These are phyloP conservation scores for Echium plantagineum DNA, from an alignment of 257 asterid genomes.

Conservation along the genomic window DNA sequence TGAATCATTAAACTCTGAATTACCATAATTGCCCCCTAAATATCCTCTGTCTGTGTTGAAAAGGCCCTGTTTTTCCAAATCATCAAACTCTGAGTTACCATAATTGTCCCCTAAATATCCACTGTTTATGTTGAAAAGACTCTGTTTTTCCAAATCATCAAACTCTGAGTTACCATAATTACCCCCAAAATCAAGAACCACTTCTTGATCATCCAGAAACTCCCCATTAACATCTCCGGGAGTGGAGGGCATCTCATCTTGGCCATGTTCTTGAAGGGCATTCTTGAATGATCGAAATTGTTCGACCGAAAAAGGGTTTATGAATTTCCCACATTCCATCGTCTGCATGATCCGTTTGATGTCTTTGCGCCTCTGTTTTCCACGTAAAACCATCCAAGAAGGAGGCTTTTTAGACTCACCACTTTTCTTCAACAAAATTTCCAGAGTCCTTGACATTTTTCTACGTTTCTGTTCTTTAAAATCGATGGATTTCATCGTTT, in stretches of 20 bases:
- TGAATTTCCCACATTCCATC: neutral
- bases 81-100: no score
- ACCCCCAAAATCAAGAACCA: neutral
- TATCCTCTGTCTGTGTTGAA: neutral
- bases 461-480: no score
- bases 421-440: no score
- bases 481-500: no score
- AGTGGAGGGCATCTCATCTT: neutral
- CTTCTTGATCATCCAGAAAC: neutral
- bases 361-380: neutral
- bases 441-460: no score
- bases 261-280: neutral
- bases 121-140: neutral
- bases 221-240: neutral
- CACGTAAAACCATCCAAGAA: no score
- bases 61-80: neutral
- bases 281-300: neutral
- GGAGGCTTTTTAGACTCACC: no score
- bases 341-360: neutral
- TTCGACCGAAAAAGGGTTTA: neutral
- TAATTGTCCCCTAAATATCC: slow-evolving; percentile 1
- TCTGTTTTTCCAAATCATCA: no score
- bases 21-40: no score
- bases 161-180: neutral
- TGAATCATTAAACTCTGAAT: no score